Conservation (phyloP, 768 basidiomycete species). For the Symmetrospora coprosmae region DNA sequence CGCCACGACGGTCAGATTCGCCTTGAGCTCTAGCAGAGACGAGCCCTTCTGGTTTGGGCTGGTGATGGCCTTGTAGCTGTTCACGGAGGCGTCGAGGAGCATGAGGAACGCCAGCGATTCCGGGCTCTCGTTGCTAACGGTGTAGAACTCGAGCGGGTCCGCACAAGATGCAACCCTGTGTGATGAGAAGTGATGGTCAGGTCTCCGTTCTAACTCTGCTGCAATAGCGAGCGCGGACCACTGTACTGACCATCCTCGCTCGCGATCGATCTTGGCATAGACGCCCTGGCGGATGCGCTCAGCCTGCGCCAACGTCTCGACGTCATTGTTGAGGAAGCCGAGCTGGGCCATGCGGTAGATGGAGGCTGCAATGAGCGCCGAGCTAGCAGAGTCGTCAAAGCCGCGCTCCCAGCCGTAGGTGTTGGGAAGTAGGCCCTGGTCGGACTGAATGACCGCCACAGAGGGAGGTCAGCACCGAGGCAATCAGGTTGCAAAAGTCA, state of each 20-base stretch:
- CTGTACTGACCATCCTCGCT: neutral
- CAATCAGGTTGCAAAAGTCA: slow-evolving; percentile 19
- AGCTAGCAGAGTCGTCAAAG: slow-evolving; percentile 60
- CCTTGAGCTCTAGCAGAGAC: too few species aligned
- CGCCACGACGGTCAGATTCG: too few species aligned
- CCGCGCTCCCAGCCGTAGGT: slow-evolving; percentile 41
- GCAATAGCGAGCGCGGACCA: neutral
- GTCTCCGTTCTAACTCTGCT: too few species aligned
- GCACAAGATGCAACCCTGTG: too few species aligned
- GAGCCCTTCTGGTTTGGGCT: too few species aligned
- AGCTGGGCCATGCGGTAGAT: slow-evolving; percentile 55
- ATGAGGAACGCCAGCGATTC: too few species aligned
- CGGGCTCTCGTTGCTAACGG: too few species aligned
- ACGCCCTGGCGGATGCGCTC: slow-evolving; percentile 35
- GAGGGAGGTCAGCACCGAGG: slow-evolving; percentile 58
- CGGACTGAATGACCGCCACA: too few species aligned
- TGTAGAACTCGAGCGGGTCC: too few species aligned
- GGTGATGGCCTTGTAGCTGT: too few species aligned
- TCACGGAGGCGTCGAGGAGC: too few species aligned
- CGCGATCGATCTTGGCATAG: slow-evolving; percentile 22
- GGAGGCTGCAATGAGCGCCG: slow-evolving; percentile 58
- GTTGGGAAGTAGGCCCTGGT: slow-evolving; percentile 26
- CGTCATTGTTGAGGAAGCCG: slow-evolving; percentile 38
- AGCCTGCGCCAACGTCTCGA: neutral
- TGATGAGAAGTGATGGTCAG: too few species aligned